phyloP scores from a whole-genome alignment of 768 basidiomycete genomes.

The Mycena alexandri region DNA sequence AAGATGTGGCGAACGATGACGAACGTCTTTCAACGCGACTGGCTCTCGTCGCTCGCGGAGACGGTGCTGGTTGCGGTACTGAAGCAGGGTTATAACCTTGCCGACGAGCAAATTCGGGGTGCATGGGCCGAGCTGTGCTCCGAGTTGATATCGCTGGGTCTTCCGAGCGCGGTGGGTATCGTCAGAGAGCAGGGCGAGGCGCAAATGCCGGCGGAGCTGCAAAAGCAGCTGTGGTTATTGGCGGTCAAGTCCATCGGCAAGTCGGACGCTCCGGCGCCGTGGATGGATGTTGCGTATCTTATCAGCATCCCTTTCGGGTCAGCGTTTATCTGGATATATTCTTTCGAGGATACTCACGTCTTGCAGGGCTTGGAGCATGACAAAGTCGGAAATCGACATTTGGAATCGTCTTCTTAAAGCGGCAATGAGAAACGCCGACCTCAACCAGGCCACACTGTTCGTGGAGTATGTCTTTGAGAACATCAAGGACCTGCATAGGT shows the following conservation, averaged over 20 bases:
- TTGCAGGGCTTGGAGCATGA: constrained; percentile 61
- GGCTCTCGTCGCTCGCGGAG: constrained; percentile 60
- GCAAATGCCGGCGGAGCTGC: constrained; percentile 46
- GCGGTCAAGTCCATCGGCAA: constrained; percentile 52
- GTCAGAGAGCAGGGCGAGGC: constrained; percentile 43
- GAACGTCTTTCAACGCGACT: constrained; percentile 57
- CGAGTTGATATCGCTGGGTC: constrained; percentile 57
- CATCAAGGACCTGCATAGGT: constrained; percentile 39
- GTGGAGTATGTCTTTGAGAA: constrained; percentile 45
- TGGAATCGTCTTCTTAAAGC: constrained; percentile 57
- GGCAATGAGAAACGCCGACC: constrained; percentile 45
- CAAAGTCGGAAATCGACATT: constrained; percentile 52
- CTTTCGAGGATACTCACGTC: constrained; percentile 23
- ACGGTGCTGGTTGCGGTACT: constrained; percentile 60
- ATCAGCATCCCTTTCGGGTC: constrained; percentile 65
- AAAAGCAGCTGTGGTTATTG: constrained; percentile 63
- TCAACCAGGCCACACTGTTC: constrained; percentile 40
- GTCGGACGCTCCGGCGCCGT: constrained; percentile 43
- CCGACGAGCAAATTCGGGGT: constrained; percentile 51
- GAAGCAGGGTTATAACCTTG: constrained; percentile 56
- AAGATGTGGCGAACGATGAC: constrained; percentile 67
- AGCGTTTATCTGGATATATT: constrained; percentile 23
- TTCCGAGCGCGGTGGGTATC: constrained; percentile 55
- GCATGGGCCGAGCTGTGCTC: constrained; percentile 65
- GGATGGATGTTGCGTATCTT: constrained; percentile 59